Evolutionary conservation across 2,329 filamentous ascomycete species (phyloP).

Genomic region (Fusarium xylarioides): DNA sequence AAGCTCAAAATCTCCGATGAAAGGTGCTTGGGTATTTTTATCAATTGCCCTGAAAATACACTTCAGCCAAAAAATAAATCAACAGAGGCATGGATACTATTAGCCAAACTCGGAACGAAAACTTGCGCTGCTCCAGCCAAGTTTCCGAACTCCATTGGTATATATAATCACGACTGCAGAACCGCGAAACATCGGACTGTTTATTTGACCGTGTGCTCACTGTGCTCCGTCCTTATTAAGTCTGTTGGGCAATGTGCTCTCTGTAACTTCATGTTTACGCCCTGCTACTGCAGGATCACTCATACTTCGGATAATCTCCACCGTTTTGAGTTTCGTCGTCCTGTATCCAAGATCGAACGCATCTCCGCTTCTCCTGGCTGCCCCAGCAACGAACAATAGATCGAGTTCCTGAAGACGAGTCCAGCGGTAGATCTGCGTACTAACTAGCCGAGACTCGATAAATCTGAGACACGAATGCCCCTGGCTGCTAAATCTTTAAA

Average conservation of each 20-base stretch:
- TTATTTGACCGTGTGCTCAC: not conserved
- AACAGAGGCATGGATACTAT: not conserved
- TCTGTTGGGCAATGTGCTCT: not conserved
- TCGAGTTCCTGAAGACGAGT: not conserved
- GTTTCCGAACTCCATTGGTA: not conserved
- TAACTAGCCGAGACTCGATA: slow-evolving; percentile 13
- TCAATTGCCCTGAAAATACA: not conserved
- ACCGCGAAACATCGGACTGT: not conserved
- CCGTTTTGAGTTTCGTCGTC: not conserved
- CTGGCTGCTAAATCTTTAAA: not conserved
- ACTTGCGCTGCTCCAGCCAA: not conserved
- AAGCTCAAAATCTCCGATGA: not conserved
- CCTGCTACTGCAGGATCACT: not conserved
- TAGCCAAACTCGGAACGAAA: not conserved
- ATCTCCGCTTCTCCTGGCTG: slow-evolving; percentile 8
- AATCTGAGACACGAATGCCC: slow-evolving; percentile 15
- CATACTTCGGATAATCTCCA: not conserved
- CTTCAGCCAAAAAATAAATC: not conserved
- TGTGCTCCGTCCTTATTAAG: not conserved
- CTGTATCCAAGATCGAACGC: not conserved
- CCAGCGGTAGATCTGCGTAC: slow-evolving; percentile 12
- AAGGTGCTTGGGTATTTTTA: not conserved
- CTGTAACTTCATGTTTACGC: not conserved
- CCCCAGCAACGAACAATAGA: slow-evolving; percentile 18
- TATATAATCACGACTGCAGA: not conserved